phyloP scores from a whole-genome alignment of 306 rosid species.

The Lathyrus aphaca region DNA sequence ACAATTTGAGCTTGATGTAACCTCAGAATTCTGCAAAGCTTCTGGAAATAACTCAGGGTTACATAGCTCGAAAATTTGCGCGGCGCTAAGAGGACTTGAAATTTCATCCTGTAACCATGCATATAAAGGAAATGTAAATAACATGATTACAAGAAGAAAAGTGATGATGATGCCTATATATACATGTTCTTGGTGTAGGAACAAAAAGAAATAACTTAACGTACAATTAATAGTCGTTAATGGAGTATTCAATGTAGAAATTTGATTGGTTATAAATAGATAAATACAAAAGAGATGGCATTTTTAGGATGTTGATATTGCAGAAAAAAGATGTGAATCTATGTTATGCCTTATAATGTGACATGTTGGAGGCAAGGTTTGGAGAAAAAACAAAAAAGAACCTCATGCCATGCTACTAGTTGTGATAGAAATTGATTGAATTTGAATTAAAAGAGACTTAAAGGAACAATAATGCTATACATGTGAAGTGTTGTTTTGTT shows the following conservation, averaged over 20 bases:
- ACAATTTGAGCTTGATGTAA: slow-evolving; percentile 77
- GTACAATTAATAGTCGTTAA: background rate
- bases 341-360: slow-evolving; percentile 55
- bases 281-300: slow-evolving; percentile 33
- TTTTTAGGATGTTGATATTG: slow-evolving; percentile 33
- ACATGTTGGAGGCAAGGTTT: slow-evolving; percentile 48
- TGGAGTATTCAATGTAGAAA: background rate
- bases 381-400: slow-evolving; percentile 52
- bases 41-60: slow-evolving; percentile 76
- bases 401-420: slow-evolving; percentile 45
- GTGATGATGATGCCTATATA: slow-evolving; percentile 5
- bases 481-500: slow-evolving; percentile 53
- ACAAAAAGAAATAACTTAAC: background rate
- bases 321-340: slow-evolving; percentile 49
- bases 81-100: slow-evolving; percentile 76
- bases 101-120: slow-evolving; percentile 81
- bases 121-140: slow-evolving; percentile 36
- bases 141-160: slow-evolving; percentile 29
- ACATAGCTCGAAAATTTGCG: slow-evolving; percentile 67
- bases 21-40: slow-evolving; percentile 77
- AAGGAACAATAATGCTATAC: slow-evolving; percentile 47
- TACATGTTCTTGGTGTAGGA: background rate
- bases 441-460: slow-evolving; percentile 53
- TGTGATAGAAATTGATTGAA: slow-evolving; percentile 44
- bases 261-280: slow-evolving; percentile 33